phyloP scores from a whole-genome alignment of 2,329 filamentous ascomycete species.

The Fusarium liriodendri region DNA sequence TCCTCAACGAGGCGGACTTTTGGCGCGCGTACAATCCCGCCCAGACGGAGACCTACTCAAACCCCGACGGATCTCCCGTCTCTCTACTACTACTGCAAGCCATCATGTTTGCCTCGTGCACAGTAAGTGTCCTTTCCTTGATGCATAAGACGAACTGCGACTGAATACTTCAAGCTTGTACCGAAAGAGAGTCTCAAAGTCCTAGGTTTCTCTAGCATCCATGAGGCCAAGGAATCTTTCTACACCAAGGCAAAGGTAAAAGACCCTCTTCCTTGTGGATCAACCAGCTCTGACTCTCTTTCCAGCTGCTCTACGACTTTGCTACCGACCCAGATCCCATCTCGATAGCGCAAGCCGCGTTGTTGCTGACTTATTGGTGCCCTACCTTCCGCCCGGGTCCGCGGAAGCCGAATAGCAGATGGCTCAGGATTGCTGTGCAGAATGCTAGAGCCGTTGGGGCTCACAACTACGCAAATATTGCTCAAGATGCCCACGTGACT shows the following conservation, averaged over 20 bases:
- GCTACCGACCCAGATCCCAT: conserved; percentile 32
- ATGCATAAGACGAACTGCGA: too few relatives aligned
- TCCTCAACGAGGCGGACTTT: conserved; percentile 33
- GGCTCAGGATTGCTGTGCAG: conserved; percentile 28
- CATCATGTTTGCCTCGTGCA: conserved; percentile 37
- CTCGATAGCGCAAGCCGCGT: conserved; percentile 29
- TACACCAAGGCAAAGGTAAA: conserved; percentile 38
- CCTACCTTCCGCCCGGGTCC: conserved; percentile 29
- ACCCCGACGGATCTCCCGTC: conserved; percentile 11
- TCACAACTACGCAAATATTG: conserved; percentile 8
- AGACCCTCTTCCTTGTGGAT: fast-evolving
- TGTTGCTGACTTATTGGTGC: conserved; percentile 35
- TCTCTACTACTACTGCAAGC: conserved; percentile 31
- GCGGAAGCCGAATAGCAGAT: conserved; percentile 27
- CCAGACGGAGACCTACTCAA: not conserved
- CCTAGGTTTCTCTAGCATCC: conserved; percentile 29
- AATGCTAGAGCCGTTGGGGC: conserved; percentile 27
- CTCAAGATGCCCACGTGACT: not conserved
- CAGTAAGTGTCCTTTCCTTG: conserved; percentile 12
- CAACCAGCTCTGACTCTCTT: not conserved
- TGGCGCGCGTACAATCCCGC: conserved; percentile 27
- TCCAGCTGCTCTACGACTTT: conserved; percentile 33
- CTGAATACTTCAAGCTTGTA: conserved; percentile 27
- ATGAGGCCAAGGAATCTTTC: conserved; percentile 31
- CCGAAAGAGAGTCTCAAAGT: conserved; percentile 22